Percentiles rank a stretch among this genome's conserved stretches.
These are phyloP conservation scores for Plectranthus barbatus DNA, from an alignment of 257 asterid genomes.

Conservation along the genomic window DNA sequence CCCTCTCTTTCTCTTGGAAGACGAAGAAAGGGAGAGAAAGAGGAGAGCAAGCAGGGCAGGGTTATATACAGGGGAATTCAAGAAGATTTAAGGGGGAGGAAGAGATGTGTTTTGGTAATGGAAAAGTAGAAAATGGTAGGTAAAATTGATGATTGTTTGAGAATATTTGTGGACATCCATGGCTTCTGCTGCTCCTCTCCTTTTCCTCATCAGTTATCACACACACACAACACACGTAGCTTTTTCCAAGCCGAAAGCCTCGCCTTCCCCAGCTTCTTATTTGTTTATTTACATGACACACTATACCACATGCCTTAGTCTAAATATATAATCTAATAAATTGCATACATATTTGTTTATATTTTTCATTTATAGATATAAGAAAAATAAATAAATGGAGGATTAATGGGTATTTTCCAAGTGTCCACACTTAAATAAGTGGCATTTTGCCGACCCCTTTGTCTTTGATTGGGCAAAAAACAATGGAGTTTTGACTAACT, in stretches of 20 bases:
- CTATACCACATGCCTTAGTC: too few relatives aligned
- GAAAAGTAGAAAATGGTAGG: slow-evolving; percentile 12
- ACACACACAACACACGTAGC: too few relatives aligned
- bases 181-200: slow-evolving; percentile 3
- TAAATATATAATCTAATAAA: not conserved
- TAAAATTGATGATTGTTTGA: slow-evolving; percentile 6
- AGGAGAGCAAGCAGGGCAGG: slow-evolving; percentile 21
- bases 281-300: too few relatives aligned
- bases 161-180: slow-evolving; percentile 19
- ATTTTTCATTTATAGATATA: too few relatives aligned
- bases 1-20: slow-evolving; percentile 19
- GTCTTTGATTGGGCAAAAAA: too few relatives aligned
- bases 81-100: slow-evolving; percentile 7
- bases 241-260: slow-evolving; percentile 40
- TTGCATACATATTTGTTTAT: too few relatives aligned
- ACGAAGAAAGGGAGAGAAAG: slow-evolving; percentile 18
- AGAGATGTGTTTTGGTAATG: not conserved
- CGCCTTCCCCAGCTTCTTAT: slow-evolving; percentile 25
- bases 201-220: slow-evolving; percentile 6
- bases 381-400: too few relatives aligned
- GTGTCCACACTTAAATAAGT: too few relatives aligned
- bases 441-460: too few relatives aligned
- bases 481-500: too few relatives aligned
- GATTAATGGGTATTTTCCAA: too few relatives aligned
- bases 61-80: slow-evolving; percentile 15